Conservation (phyloP, 2,329 filamentous ascomycete genomes). For the Colletotrichum paranaense region DNA sequence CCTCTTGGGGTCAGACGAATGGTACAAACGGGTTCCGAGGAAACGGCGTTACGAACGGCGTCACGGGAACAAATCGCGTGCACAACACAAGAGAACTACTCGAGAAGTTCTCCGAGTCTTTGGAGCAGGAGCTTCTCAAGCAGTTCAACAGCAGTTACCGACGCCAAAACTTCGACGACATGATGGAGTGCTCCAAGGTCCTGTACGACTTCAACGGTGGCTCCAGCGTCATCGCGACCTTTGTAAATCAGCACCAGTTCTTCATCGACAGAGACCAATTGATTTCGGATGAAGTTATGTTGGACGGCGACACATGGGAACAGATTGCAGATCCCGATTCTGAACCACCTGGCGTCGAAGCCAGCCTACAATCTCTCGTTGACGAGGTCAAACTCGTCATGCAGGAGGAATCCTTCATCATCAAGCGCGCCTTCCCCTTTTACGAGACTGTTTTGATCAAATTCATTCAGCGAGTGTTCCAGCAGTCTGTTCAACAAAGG, state of each 20-base stretch:
- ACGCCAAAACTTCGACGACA: conserved; percentile 94
- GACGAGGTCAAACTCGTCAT: conserved; percentile 96
- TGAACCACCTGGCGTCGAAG: conserved; percentile 90
- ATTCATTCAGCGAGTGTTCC: conserved; percentile 95
- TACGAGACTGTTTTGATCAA: conserved; percentile 93
- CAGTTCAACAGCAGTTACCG: conserved; percentile 98
- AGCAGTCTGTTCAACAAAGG: conserved; percentile 96
- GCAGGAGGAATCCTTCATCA: conserved; percentile 96
- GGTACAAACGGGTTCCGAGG: conserved; percentile 61
- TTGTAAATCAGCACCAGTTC: conserved; percentile 99
- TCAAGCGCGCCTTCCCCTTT: conserved; percentile 95
- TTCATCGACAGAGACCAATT: conserved; percentile 97
- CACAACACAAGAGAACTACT: conserved; percentile 87
- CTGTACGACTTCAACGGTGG: conserved; percentile 96
- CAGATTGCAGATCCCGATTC: conserved; percentile 93
- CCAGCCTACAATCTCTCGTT: conserved; percentile 88
- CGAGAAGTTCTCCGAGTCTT: conserved; percentile 94
- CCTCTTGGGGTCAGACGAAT: conserved; percentile 75
- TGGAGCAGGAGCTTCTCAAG: conserved; percentile 94
- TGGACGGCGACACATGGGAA: conserved; percentile 86
- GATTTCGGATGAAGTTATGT: conserved; percentile 84
- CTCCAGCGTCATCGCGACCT: conserved; percentile 92
- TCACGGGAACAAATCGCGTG: conserved; percentile 51
- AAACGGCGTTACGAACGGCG: conserved; percentile 63
- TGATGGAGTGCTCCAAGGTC: conserved; percentile 96